Base-by-base conservation (phyloP, 805 yeast species). In the Lipomyces starkeyi region DNA sequence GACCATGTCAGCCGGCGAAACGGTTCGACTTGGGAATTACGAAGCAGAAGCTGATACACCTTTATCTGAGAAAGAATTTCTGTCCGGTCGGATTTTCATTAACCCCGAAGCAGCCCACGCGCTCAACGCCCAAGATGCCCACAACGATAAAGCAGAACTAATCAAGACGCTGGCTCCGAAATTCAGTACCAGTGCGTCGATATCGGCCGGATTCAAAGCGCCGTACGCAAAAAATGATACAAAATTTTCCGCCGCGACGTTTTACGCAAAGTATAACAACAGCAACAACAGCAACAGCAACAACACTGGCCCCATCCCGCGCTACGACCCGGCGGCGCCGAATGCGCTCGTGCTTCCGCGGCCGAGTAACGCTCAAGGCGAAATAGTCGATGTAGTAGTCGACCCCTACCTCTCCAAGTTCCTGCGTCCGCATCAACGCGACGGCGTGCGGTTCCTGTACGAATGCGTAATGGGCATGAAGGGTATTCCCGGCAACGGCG, bases 351-450 rank as follows among this genome's bases (percentile, higher is more conserved):
- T 78, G 20, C 37, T 78, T 66, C 74, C 63, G 66, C 73, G 58
- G 25, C 74, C 74, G 25, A 73, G 72, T 6, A 67, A 65, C n/a
- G 68, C 64, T 59, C 67, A 14, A 58, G 68, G 65, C 62, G 65
- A 61, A 40, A 43, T 74, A 6, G 71, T 73, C n/a, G 79, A 78
- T 57, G 80, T 78, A n/a, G 78, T 72, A 2, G 75, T 73, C 83
- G 88, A 78, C 56, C 79, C 80, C 1, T 27, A 69, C 1, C 58
- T 81, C 3, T 62, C 69, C 7, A 52, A 70, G 17, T 56, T 77
- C 7, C 79, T 95, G n/a, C 82, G 98, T 34, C 89, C 90, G 0
- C 98, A 95, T 79, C 99, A 95, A 77, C 78, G 85, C 14, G 93
- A 90, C 71, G 99, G 97, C 1, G 91, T 94, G 0, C 77, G 79